These are phyloP conservation scores for Candida adriatica DNA, from an alignment of 805 yeast genomes.

Conservation along the genomic window DNA sequence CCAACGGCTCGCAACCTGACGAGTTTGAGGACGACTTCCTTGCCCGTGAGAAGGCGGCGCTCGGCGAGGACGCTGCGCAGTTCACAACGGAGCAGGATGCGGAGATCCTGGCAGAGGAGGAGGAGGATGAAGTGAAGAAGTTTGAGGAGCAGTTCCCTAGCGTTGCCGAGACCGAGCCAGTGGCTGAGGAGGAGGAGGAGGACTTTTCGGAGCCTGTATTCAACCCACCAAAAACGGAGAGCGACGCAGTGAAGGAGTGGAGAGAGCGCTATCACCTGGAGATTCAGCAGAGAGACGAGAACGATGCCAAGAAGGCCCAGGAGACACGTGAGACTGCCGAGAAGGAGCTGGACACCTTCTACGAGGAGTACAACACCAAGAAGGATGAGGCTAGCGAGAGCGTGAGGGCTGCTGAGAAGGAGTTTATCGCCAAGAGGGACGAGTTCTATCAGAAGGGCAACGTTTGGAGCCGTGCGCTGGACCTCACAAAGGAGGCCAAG, in stretches of 20 bases:
- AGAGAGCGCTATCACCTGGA: slow-evolving; percentile 72
- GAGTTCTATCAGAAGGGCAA: slow-evolving; percentile 69
- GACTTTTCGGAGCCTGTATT: slow-evolving; percentile 31
- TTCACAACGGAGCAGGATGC: slow-evolving; percentile 60
- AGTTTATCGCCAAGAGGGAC: slow-evolving; percentile 69
- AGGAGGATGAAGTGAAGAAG: slow-evolving; percentile 43
- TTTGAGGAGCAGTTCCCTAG: slow-evolving; percentile 63
- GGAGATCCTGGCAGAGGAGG: slow-evolving; percentile 34
- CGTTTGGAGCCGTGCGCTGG: slow-evolving; percentile 71
- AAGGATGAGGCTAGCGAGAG: slow-evolving; percentile 61
- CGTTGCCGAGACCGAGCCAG: slow-evolving; percentile 31
- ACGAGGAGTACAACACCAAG: slow-evolving; percentile 83
- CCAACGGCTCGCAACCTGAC: slow-evolving; percentile 22
- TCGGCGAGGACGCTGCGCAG: slow-evolving; percentile 52
- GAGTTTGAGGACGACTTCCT: slow-evolving; percentile 48
- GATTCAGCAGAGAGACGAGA: slow-evolving; percentile 71
- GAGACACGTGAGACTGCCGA: slow-evolving; percentile 72
- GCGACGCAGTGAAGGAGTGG: slow-evolving; percentile 71
- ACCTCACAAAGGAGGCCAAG: slow-evolving; percentile 33
- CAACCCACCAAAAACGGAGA: slow-evolving; percentile 32
- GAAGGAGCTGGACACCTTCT: slow-evolving; percentile 83
- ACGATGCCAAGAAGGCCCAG: slow-evolving; percentile 52
- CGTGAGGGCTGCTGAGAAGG: slow-evolving; percentile 61
- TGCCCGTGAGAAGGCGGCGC: slow-evolving; percentile 57
- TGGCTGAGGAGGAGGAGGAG: slow-evolving; percentile 30